Conservation (phyloP, 805 yeast genomes). For the Limtongia smithiae region DNA sequence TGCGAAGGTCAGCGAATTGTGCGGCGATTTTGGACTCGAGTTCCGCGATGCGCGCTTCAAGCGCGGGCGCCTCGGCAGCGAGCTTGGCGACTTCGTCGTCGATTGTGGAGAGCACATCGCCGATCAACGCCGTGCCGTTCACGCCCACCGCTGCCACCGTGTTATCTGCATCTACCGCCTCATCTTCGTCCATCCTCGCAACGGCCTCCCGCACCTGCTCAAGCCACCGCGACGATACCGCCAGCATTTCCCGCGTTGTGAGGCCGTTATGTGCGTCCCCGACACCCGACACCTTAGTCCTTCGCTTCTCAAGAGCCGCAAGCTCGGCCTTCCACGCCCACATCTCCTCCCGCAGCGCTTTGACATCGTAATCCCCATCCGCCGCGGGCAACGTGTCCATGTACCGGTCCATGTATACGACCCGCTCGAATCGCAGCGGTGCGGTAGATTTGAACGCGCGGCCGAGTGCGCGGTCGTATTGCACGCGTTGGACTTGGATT, state of each 20-base stretch:
- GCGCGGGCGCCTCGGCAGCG: constrained; percentile 31
- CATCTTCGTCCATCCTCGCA: background rate
- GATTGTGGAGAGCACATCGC: constrained; percentile 4
- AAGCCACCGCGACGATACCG: constrained; percentile 25
- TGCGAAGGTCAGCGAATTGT: constrained; percentile 60
- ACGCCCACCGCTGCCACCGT: too few species aligned
- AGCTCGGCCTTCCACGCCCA: constrained; percentile 59
- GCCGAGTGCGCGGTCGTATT: constrained; percentile 69
- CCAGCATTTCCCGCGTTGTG: constrained; percentile 14
- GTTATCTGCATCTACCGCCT: background rate
- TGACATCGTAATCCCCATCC: constrained; percentile 46
- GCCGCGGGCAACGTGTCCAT: constrained; percentile 46
- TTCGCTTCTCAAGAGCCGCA: constrained; percentile 43
- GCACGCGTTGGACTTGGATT: constrained; percentile 90
- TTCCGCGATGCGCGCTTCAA: constrained; percentile 44
- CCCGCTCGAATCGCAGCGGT: constrained; percentile 76
- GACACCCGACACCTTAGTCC: constrained; percentile 37
- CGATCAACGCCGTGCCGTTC: constrained; percentile 1
- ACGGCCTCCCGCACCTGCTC: constrained; percentile 7
- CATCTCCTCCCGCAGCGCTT: constrained; percentile 54
- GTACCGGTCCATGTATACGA: constrained; percentile 82
- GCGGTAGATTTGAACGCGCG: constrained; percentile 79
- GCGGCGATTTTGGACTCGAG: constrained; percentile 50
- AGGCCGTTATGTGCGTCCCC: constrained; percentile 9
- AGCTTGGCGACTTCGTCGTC: constrained; percentile 23